Evolutionary conservation across 139 green algal genomes (phyloP).

Genomic region (Coelastrella sp.): DNA sequence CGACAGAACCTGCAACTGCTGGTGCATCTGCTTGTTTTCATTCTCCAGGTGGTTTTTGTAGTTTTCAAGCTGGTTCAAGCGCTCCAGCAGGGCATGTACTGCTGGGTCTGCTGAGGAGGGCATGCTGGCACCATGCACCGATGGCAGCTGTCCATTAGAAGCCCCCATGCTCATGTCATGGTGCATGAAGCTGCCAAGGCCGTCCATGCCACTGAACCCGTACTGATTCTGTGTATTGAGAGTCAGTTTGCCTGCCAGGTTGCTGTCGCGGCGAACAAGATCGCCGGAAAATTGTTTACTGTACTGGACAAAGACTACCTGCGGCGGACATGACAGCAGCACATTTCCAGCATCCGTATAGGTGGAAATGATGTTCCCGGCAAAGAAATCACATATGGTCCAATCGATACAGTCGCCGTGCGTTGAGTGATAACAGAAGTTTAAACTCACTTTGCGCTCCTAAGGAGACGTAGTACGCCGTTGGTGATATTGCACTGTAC

Average conservation of each 20-base stretch:
- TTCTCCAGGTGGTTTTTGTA: conserved; percentile 37
- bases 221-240: background rate
- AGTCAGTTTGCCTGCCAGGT: background rate
- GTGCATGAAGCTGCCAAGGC: background rate
- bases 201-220: conserved; percentile 17
- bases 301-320: background rate
- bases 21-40: conserved; percentile 47
- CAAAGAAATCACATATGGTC: background rate
- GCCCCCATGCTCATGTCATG: background rate
- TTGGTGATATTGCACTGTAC: conserved; percentile 2
- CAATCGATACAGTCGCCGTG: background rate
- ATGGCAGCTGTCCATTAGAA: background rate
- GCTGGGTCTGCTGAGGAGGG: background rate
- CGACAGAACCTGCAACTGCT: conserved; percentile 43
- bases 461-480: conserved; percentile 12
- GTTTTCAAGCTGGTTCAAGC: conserved; percentile 18
- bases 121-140: background rate
- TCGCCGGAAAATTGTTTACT: background rate
- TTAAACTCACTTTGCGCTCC: conserved; percentile 3
- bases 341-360: background rate
- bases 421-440: background rate
- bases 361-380: background rate
- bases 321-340: background rate
- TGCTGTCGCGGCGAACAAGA: background rate
- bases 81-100: conserved; percentile 30